Evolutionary conservation across 139 green algal genomes (phyloP).

Genomic region (Monoraphidium neglectum): DNA sequence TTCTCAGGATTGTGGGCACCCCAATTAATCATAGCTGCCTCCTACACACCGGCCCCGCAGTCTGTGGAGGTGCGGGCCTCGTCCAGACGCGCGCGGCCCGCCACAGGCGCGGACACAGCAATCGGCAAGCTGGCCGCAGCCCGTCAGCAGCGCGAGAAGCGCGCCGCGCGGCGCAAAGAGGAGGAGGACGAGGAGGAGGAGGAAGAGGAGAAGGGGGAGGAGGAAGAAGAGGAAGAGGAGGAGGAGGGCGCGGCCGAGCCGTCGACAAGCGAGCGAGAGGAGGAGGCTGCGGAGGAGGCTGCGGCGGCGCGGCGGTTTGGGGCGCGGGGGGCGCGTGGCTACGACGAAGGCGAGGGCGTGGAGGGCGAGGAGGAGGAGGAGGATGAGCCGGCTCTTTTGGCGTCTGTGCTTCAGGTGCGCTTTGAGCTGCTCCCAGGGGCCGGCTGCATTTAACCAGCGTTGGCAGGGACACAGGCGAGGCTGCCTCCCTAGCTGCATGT

Average conservation of each 20-base stretch:
- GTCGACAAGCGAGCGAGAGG: background rate
- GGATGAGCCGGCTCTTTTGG: constrained; percentile 14
- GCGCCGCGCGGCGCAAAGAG: constrained; percentile 14
- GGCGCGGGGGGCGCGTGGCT: background rate
- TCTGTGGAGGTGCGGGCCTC: constrained; percentile 28
- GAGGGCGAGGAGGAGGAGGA: background rate
- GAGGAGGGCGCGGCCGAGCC: background rate
- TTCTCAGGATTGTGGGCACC: background rate
- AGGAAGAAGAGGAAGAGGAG: constrained; percentile 9
- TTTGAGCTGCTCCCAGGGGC: too few species aligned
- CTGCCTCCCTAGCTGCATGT: too few species aligned
- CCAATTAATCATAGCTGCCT: background rate
- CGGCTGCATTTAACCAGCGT: too few species aligned
- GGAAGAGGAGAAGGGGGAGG: background rate
- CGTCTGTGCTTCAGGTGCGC: background rate
- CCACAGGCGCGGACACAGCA: constrained; percentile 14
- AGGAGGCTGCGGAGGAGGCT: constrained; percentile 7
- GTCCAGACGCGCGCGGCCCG: constrained; percentile 2
- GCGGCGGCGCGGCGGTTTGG: constrained; percentile 11
- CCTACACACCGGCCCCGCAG: background rate
- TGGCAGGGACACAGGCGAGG: too few species aligned
- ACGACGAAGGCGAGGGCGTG: background rate
- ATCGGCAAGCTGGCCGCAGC: constrained; percentile 31
- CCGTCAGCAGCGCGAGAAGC: constrained; percentile 19
- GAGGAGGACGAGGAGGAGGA: background rate